Percentiles rank a stretch among this genome's conserved stretches.
Evolutionary conservation across 1,139 yeast species (phyloP).

Genomic region (Taphrina pruni): DNA sequence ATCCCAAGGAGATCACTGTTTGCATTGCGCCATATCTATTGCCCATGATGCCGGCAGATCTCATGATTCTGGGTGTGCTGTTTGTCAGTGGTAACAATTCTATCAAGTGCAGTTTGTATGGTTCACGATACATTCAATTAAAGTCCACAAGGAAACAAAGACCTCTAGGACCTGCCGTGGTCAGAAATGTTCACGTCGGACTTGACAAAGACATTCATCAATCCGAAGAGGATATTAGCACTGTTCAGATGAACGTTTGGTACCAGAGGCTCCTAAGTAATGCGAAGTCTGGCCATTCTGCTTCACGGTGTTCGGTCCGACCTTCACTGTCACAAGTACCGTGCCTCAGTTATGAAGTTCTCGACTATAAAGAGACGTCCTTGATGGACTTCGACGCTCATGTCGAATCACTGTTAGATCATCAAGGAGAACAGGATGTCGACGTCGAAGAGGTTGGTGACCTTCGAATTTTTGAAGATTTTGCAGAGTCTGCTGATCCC

Average conservation of each 20-base stretch:
- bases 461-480: neutral
- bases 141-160: neutral
- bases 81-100: neutral
- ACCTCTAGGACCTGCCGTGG: constrained; percentile 4
- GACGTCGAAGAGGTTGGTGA: neutral
- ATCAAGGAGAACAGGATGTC: neutral
- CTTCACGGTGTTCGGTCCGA: too few relatives aligned
- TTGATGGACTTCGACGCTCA: neutral
- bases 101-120: neutral
- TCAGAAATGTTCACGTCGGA: neutral
- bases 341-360: constrained; percentile 6
- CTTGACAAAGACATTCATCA: too few relatives aligned
- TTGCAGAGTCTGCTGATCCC: constrained; percentile 3
- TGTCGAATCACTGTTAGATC: neutral
- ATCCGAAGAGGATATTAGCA: neutral
- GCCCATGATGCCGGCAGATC: neutral
- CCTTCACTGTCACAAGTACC: neutral
- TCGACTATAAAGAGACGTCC: neutral
- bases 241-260: neutral
- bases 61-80: neutral
- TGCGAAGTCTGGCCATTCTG: neutral
- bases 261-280: neutral
- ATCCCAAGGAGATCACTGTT: neutral
- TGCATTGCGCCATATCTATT: neutral
- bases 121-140: neutral